Evolutionary conservation across 495 filamentous ascomycete species (phyloP), one percentile per base, ranked within the genome.

Genomic region (Penicillium macrosclerotiorum): DNA sequence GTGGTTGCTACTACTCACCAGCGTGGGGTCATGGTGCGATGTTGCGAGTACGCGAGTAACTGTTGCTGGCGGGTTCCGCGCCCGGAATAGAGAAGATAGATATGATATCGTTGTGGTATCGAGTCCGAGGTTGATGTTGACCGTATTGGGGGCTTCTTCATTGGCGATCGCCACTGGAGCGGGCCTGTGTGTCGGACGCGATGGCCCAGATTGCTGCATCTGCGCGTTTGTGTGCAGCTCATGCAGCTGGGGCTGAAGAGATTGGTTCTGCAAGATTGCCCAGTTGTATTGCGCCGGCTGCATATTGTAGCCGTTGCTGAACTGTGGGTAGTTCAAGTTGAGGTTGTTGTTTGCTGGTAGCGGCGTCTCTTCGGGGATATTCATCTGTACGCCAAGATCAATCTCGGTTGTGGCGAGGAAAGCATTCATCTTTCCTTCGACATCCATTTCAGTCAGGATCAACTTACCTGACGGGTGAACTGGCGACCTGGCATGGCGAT

Each of bases 401-500:
- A 38, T 31, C 18, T 37, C 17, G 3, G 11, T 27, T 44, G 20
- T 8, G 13, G 8, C 8, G 8, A 1, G 4, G 1, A 9, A 17
- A 12, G 20, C 17, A 6, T 12, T 40, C 35, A 23, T 27, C 4
- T 18, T 36, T 14, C 1, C 3, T 9, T 30, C 11, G 7, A 16
- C 2, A 17, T 18, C 1, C 29, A 1, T 5, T 26, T 31, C 14
- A 6, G 1, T 34, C 23, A 3, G 16, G 11, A 12, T 16, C 1
- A 19, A 55, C 61, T 44, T 58, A 69, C 62, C 50, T 48, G 55
- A 17, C 59, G 54, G 1, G 60, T 45, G 39, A 52, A 63, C 31
- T 59, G 66, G 37, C 68, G 55, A 6, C 71, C 69, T 2, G 69
- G 64, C 66, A 74, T 67, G 12, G 65, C 54, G 12, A 72, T 65